These are phyloP conservation scores for Colletotrichum zoysiae DNA, from an alignment of 2,329 filamentous ascomycete genomes.

Conservation along the genomic window DNA sequence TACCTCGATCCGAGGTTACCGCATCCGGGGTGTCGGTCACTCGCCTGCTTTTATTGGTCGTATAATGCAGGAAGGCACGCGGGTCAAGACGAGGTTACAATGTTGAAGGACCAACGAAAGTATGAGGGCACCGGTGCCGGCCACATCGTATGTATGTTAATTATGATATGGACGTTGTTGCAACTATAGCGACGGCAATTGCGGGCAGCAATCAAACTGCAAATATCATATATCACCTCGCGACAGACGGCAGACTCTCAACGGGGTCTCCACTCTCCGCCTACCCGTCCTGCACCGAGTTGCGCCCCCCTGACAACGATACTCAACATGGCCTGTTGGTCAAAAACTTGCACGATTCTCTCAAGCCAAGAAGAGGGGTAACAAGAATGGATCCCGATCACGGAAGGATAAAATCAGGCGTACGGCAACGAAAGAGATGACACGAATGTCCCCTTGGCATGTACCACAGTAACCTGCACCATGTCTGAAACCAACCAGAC, in stretches of 20 bases:
- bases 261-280: neutral
- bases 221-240: too few species aligned
- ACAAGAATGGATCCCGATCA: neutral
- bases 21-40: neutral
- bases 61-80: neutral
- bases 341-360: neutral
- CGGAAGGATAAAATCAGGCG: neutral
- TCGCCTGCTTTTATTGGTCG: neutral
- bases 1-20: neutral
- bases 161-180: too few species aligned
- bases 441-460: neutral
- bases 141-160: too few species aligned
- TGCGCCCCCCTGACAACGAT: neutral
- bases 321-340: neutral
- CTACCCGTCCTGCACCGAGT: neutral
- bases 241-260: neutral
- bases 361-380: conserved; percentile 9
- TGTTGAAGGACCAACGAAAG: neutral
- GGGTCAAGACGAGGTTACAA: neutral
- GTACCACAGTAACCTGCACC: neutral
- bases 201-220: too few species aligned
- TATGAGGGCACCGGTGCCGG: neutral
- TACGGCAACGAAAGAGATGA: neutral
- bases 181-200: too few species aligned
- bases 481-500: neutral